Conservation (phyloP, 768 basidiomycete genomes). For the Fistulinella prunicolor region DNA sequence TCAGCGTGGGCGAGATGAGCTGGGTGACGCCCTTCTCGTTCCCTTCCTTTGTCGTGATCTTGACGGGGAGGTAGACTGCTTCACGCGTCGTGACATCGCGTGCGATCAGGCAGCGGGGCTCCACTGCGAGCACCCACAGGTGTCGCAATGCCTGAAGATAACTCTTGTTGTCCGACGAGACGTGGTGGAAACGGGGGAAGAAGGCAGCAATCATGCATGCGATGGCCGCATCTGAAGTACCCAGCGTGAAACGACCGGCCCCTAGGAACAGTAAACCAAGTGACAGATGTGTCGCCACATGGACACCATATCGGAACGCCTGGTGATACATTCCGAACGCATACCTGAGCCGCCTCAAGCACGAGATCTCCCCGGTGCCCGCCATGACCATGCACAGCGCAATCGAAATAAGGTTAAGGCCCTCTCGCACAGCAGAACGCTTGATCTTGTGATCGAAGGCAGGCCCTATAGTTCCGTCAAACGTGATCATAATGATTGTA, state of each 20-base stretch:
- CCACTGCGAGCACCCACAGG: constrained; percentile 93
- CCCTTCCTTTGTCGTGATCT: constrained; percentile 74
- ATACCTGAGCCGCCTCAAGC: constrained; percentile 81
- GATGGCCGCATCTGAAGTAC: constrained; percentile 88
- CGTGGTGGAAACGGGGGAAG: constrained; percentile 82
- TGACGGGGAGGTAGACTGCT: constrained; percentile 89
- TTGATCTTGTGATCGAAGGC: constrained; percentile 88
- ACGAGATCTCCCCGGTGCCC: constrained; percentile 92
- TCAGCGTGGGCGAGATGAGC: constrained; percentile 88
- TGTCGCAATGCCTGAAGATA: constrained; percentile 93
- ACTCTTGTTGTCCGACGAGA: constrained; percentile 82
- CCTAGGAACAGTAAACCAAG: constrained; percentile 92
- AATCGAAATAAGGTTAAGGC: constrained; percentile 83
- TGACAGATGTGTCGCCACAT: constrained; percentile 87
- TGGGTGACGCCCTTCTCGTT: constrained; percentile 62
- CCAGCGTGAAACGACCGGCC: constrained; percentile 87
- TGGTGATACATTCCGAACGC: constrained; percentile 84
- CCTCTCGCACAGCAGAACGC: constrained; percentile 82
- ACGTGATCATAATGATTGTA: background rate
- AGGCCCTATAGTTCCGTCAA: constrained; percentile 44
- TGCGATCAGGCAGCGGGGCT: constrained; percentile 89
- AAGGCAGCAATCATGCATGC: constrained; percentile 88
- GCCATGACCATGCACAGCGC: constrained; percentile 94
- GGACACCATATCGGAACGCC: constrained; percentile 80
- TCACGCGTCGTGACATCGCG: constrained; percentile 90